Percentiles rank a stretch among this genome's conserved stretches.
Conservation (phyloP, 805 yeast species). For the Myxozyma vanderwaltii region DNA sequence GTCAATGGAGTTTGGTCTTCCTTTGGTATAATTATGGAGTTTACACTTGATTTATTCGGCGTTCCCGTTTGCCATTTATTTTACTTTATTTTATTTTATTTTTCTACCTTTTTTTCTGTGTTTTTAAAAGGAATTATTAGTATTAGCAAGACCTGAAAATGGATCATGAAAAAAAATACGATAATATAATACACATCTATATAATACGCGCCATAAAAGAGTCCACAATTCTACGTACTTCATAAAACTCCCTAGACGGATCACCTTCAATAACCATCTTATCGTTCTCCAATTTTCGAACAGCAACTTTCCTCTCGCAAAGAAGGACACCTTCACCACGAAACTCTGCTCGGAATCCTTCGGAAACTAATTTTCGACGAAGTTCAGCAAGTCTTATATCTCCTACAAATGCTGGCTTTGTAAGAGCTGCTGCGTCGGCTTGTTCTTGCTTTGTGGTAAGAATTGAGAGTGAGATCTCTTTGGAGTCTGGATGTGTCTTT, state of each 20-base stretch:
- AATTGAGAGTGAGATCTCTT: slow-evolving; percentile 35
- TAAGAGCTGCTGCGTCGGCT: slow-evolving; percentile 6
- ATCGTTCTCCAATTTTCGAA: slow-evolving; percentile 78
- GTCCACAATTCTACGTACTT: slow-evolving; percentile 70
- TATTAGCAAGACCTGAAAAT: too few relatives aligned
- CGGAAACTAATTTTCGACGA: slow-evolving; percentile 58
- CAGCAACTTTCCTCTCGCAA: slow-evolving; percentile 68
- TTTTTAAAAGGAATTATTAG: too few relatives aligned
- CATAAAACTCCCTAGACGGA: slow-evolving; percentile 72
- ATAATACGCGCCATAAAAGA: slow-evolving; percentile 38
- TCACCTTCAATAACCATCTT: slow-evolving; percentile 84
- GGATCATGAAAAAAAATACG: too few relatives aligned
- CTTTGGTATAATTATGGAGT: too few relatives aligned
- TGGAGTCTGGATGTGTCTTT: slow-evolving; percentile 30
- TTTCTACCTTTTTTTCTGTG: too few relatives aligned
- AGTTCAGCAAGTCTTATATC: slow-evolving; percentile 83
- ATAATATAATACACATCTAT: not conserved
- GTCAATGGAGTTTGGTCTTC: not conserved
- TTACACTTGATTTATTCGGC: too few relatives aligned
- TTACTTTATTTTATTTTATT: too few relatives aligned
- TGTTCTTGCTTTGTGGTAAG: slow-evolving; percentile 25
- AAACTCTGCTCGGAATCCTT: slow-evolving; percentile 78
- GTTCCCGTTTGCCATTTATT: too few relatives aligned
- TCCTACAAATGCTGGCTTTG: slow-evolving; percentile 70
- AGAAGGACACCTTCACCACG: slow-evolving; percentile 91